These are phyloP conservation scores for Solanum medicagineum DNA, from an alignment of 257 asterid genomes.

Conservation along the genomic window DNA sequence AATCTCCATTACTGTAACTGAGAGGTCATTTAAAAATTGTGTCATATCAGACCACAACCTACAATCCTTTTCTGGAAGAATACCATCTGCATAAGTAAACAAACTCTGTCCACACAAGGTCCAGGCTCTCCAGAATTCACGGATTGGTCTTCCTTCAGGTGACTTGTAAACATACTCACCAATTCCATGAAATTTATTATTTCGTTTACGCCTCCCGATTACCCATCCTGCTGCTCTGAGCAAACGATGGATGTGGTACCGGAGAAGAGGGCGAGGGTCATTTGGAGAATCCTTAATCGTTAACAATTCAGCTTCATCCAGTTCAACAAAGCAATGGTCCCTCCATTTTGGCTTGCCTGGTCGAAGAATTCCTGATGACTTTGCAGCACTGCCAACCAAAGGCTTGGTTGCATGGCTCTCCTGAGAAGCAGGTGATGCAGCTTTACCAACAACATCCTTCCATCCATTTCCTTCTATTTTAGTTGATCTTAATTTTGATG, in stretches of 20 bases:
- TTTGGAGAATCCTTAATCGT: constrained; percentile 60
- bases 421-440: constrained; percentile 78
- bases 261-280: constrained; percentile 93
- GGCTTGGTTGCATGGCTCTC: constrained; percentile 70
- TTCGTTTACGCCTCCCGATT: constrained; percentile 90
- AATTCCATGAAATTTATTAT: constrained; percentile 56
- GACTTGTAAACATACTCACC: constrained; percentile 90
- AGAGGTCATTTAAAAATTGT: constrained; percentile 65
- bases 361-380: constrained; percentile 22
- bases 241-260: constrained; percentile 81
- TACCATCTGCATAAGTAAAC: constrained; percentile 30
- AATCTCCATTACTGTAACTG: constrained; percentile 40
- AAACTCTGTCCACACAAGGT: constrained; percentile 64
- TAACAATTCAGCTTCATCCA: constrained; percentile 59
- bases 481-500: constrained; percentile 18
- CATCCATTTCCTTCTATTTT: constrained; percentile 31
- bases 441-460: constrained; percentile 32
- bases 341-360: constrained; percentile 79
- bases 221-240: constrained; percentile 88
- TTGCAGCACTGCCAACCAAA: constrained; percentile 27
- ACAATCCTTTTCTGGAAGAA: constrained; percentile 28
- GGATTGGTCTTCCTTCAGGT: constrained; percentile 90
- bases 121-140: constrained; percentile 95
- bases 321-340: constrained; percentile 70
- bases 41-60: constrained; percentile 63